Conservation (phyloP, 805 yeast species). For the Kazachstania viticola region DNA sequence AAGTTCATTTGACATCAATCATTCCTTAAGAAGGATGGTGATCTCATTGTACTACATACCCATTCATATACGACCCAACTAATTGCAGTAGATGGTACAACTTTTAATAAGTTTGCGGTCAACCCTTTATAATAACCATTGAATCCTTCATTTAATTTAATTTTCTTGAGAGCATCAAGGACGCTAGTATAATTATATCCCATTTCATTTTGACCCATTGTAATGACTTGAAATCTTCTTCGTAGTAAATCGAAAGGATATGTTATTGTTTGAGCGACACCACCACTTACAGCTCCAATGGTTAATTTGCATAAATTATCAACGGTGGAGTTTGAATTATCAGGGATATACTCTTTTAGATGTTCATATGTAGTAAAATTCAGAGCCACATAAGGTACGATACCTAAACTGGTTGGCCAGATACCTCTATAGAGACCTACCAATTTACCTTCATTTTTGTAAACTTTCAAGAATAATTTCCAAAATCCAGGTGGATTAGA, state of each 20-base stretch:
- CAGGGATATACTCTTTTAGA: conserved; percentile 45
- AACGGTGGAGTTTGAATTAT: conserved; percentile 12
- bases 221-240: conserved; percentile 82
- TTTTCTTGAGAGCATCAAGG: conserved; percentile 57
- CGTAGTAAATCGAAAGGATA: conserved; percentile 87
- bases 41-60: conserved; percentile 20
- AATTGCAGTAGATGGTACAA: conserved; percentile 90
- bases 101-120: conserved; percentile 67
- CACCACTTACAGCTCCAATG: conserved; percentile 82
- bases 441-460: conserved; percentile 71
- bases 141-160: conserved; percentile 61
- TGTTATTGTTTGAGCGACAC: conserved; percentile 78
- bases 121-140: conserved; percentile 77
- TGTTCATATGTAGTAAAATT: conserved; percentile 86
- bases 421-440: conserved; percentile 73
- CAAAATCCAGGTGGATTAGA: conserved; percentile 61
- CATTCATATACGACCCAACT: conserved; percentile 83
- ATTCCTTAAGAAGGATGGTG: no score
- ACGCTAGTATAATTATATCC: conserved; percentile 79
- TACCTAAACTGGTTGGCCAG: conserved; percentile 85
- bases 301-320: conserved; percentile 42
- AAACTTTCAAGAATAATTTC: conserved; percentile 45
- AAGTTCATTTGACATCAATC: no score
- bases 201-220: conserved; percentile 57
- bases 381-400: conserved; percentile 91